Evolutionary conservation across 768 basidiomycete species (phyloP), one percentile per base, ranked within the genome.

Genomic region (Cystofilobasidium bisporidii): DNA sequence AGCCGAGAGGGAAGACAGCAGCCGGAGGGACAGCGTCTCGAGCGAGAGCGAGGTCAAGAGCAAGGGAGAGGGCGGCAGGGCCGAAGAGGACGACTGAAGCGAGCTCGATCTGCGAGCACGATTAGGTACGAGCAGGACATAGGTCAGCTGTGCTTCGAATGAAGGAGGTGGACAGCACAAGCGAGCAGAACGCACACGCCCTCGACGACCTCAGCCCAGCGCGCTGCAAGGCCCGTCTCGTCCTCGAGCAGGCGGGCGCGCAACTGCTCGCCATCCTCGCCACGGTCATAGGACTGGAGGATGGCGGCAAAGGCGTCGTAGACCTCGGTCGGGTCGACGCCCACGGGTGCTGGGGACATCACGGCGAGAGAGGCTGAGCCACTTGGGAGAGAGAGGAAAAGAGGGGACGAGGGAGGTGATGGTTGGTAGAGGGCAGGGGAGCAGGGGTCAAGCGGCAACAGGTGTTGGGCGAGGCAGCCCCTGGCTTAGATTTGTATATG

Each of bases 271-370:
- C 48, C 48, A 14, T 41, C 40, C 14, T 41, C 33, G 26, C 48
- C 53, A 43, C 26, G 48, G 32, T 63, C 67, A 30, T 55, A 68
- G n/a, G 61, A 50, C n/a, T 41, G 43, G 15, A 68, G 61, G 61
- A 68, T 58, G 28, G 61, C 45, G 11, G 67, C 67, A 32, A 68
- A 68, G 17, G 67, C 67, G 24, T 68, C 61, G 28, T 62, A 68
- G 41, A 47, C 40, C 60, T 61, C 60, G 8, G 40, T 22, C 36
- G 59, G 43, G 18, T 55, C 53, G 53, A 32, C 28, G 28, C 4
- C 43, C 20, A 15, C 22, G 2, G 53, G 53, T 5, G 53, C 28
- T 8, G 53, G 53, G 28, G 53, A 56, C 53, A 56, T 56, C 15
- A 30, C 50, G 8, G 50, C 11, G 20, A 18, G 14, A 5, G 45